Conservation (phyloP, 2,329 filamentous ascomycete genomes). For the Nigrospora osmanthi region DNA sequence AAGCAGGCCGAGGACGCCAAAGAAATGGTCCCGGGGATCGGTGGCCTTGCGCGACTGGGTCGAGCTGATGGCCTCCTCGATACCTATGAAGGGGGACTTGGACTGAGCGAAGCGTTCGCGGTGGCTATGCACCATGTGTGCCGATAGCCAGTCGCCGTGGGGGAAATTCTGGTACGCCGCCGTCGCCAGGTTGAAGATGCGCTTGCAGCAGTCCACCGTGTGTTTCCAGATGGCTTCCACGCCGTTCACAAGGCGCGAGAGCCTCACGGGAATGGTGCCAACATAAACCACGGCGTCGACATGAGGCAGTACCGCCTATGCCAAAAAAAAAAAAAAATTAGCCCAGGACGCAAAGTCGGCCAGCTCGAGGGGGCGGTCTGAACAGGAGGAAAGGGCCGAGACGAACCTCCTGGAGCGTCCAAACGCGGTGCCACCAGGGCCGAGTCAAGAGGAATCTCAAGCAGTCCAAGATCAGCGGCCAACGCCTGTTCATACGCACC, state of each 20-base stretch:
- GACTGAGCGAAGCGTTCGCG: background rate
- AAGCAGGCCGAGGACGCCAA: background rate
- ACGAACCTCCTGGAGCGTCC: background rate
- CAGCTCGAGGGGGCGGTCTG: no score
- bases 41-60: background rate
- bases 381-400: no score
- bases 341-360: no score
- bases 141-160: background rate
- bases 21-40: background rate
- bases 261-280: background rate
- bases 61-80: background rate
- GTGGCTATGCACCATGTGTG: background rate
- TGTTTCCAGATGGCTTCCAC: background rate
- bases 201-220: background rate
- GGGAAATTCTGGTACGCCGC: background rate
- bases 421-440: background rate
- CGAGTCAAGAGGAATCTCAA: background rate
- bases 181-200: background rate
- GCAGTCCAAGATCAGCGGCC: background rate
- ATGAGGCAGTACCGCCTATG: background rate
- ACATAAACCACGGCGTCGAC: background rate
- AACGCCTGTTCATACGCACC: background rate
- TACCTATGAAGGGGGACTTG: background rate
- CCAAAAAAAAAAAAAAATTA: no score
- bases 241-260: background rate